Conservation (phyloP, 768 basidiomycete genomes). For the Crassisporium funariophilum region DNA sequence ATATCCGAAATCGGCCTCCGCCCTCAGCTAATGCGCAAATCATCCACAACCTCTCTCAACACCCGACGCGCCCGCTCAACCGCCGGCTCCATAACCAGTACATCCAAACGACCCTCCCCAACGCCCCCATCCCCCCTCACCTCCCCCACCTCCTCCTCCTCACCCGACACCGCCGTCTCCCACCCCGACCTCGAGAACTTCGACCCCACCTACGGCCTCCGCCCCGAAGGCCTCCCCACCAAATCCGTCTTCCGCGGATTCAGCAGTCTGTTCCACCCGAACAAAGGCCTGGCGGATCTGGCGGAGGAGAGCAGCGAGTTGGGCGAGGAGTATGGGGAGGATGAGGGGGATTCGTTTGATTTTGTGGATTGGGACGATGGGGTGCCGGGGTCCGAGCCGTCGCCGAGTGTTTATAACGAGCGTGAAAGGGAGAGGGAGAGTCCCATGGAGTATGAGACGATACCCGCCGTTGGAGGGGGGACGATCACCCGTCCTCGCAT, state of each 20-base stretch:
- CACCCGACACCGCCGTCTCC: constrained; percentile 24
- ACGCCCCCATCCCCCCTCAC: constrained; percentile 23
- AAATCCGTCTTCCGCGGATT: constrained; percentile 84
- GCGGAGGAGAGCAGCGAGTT: constrained; percentile 56
- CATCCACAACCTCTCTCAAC: constrained; percentile 22
- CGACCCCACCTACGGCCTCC: constrained; percentile 94
- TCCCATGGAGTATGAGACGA: constrained; percentile 75
- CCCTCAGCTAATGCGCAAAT: constrained; percentile 25
- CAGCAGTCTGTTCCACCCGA: constrained; percentile 67
- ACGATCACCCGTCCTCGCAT: constrained; percentile 83
- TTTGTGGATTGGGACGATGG: constrained; percentile 73
- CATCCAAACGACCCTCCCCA: constrained; percentile 11
- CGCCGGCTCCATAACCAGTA: constrained; percentile 44
- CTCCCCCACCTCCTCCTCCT: constrained; percentile 17
- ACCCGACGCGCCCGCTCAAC: constrained; percentile 40
- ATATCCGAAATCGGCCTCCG: constrained; percentile 16
- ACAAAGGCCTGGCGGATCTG: constrained; percentile 78
- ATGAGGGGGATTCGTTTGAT: constrained; percentile 56
- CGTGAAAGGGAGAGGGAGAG: constrained; percentile 43
- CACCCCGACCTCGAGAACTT: constrained; percentile 71
- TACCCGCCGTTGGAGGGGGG: constrained; percentile 92
- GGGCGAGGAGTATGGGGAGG: constrained; percentile 26
- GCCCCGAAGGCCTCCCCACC: constrained; percentile 86
- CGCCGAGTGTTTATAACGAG: constrained; percentile 41
- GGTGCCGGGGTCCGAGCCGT: constrained; percentile 46